These are phyloP conservation scores for Geoglossum glabrum DNA, from an alignment of 495 filamentous ascomycete species.

Conservation along the genomic window DNA sequence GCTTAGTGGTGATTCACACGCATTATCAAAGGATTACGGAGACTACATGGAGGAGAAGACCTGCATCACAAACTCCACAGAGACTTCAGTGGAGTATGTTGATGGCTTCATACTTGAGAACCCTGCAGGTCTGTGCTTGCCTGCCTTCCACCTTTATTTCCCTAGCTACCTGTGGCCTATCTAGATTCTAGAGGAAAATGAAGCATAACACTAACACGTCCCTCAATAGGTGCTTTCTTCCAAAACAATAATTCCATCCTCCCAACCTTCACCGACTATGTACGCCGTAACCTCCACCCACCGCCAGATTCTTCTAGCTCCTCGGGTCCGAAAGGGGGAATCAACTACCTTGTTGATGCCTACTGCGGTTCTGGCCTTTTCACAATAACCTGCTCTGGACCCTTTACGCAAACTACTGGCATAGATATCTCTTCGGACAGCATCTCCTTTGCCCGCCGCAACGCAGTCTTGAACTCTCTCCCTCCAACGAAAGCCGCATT, in stretches of 20 bases:
- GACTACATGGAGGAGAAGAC: constrained; percentile 54
- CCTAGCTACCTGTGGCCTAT: neutral
- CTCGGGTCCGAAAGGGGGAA: constrained; percentile 13
- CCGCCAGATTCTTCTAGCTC: constrained; percentile 11
- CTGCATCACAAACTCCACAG: constrained; percentile 72
- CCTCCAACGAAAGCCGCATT: constrained; percentile 42
- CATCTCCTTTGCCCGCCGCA: constrained; percentile 52
- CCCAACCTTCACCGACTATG: constrained; percentile 71
- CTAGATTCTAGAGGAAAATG: neutral
- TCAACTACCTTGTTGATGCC: constrained; percentile 82
- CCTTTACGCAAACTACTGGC: constrained; percentile 51
- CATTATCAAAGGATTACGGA: constrained; percentile 15
- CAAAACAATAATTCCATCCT: constrained; percentile 99
- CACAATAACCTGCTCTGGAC: constrained; percentile 72
- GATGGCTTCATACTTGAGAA: constrained; percentile 72
- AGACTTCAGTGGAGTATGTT: constrained; percentile 63
- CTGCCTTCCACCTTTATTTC: neutral
- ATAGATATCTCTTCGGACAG: constrained; percentile 52
- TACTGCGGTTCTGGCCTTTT: constrained; percentile 96
- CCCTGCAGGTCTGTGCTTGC: constrained; percentile 38
- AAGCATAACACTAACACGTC: neutral
- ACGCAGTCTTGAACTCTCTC: constrained; percentile 63
- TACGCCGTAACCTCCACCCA: constrained; percentile 58
- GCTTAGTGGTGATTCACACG: neutral
- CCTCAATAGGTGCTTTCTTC: constrained; percentile 46